Evolutionary conservation across 306 rosid genomes (phyloP), one percentile per base, ranked within the genome.

Genomic region (Sicyos baderoa): DNA sequence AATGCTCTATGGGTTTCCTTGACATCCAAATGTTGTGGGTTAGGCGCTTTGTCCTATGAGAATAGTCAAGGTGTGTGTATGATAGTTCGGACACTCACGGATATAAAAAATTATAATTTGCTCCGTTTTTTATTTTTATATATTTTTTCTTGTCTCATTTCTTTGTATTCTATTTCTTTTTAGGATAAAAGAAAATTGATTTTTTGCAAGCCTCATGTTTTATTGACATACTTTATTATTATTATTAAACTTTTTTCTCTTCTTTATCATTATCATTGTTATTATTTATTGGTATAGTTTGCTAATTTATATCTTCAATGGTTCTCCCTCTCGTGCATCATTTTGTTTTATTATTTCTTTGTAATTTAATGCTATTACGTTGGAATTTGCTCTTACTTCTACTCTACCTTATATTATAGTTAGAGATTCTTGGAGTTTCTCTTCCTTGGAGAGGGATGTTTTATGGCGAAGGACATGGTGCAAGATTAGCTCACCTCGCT

Each of bases 381-480:
- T 73, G 2, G 61, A 56, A 57, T 85, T 70, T 72, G 13, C 42
- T 76, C 70, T 29, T 23, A 19, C 63, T 78, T 58, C 66, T 40
- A 40, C 45, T 80, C 59, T 73, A 71, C 68, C 86, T 54, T 81
- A 52, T 82, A 79, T 76, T 77, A 54, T 73, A 94, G 99, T 82
- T 94, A 73, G 99, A 94, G 85, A 82, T 94, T 83, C 90, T 94
- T 83, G 99, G 99, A 73, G 90, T 84, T 79, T 81, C 96, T 64
- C 96, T 94, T 80, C 97, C 99, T 73, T 94, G 99, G 99, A 86
- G 70, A 74, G 86, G 82, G 9, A 51, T 84, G 72, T 79, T 85
- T 77, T 79, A 74, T 15, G 82, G 80, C 51, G 91, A 88, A 81
- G 95, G 90, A 70, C 87, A 79, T 48, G 89, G 96, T 69, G 72